Base-by-base conservation (phyloP, 371 early-diverging fungal species). In the Actinomortierella ambigua region DNA sequence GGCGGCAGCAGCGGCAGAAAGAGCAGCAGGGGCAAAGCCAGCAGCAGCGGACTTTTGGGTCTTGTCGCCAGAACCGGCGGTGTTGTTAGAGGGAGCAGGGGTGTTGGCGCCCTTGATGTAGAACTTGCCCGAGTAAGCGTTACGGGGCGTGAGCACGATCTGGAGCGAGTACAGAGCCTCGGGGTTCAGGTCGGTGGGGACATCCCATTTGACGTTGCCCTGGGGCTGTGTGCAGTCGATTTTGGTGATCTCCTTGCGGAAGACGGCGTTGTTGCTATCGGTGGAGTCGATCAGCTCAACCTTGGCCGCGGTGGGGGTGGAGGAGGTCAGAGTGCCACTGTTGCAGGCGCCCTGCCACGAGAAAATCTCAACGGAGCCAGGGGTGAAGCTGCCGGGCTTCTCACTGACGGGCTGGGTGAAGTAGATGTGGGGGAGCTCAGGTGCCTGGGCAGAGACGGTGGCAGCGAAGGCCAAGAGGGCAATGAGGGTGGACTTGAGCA, bases 211-310 rank as follows among this genome's bases (percentile, higher is more conserved):
- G n/a, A 15, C 9, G 55, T 69, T 63, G 46, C 64, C 69, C 27
- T 29, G 20, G 50, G 27, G 1, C 40, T 46, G 17, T 46, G 69
- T 39, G 64, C 64, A 69, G 60, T 69, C 61, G 26, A 69, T 59
- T 11, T 41, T 56, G 28, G 57, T 50, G 53, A 93, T 60, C 70
- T 90, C 34, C 51, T 83, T 41, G 80, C 88, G 58, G 84, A 82
- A 71, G 69, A 61, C 17, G 88, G 92, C 70, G 66, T 89, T 29
- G 88, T 88, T 42, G 57, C 80, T 8, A 73, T 79, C 17, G 82
- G 82, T 58, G 80, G 82, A 39, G 70, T 88, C 54, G 64, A 82
- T 7, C 67, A 79, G 44, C 90, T 65, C 61, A 27, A 69, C 62
- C 4, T 27, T 7, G 46, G 51, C 60, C 14, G 41, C 40, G 47